A percentile compares a stretch with the other conserved stretches of the same genome.
These are phyloP conservation scores for Mrakia hoshinonis DNA, from an alignment of 768 basidiomycete species.

Conservation along the genomic window DNA sequence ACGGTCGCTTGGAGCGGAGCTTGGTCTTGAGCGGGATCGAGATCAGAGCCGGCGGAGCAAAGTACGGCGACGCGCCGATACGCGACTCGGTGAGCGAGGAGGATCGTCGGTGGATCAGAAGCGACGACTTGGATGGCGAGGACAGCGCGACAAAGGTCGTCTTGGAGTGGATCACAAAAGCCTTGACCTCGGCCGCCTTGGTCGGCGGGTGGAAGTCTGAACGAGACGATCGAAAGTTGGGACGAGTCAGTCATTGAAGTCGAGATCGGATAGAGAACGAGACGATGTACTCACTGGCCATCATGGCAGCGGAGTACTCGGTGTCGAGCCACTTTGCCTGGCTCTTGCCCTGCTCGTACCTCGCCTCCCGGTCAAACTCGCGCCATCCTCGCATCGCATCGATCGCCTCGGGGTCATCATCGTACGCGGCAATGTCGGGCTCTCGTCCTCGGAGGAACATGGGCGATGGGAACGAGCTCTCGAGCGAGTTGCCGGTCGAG, in stretches of 20 bases:
- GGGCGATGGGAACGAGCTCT: constrained; percentile 17
- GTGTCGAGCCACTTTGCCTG: constrained; percentile 13
- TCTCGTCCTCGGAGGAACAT: constrained; percentile 16
- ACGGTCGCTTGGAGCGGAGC: constrained; percentile 4
- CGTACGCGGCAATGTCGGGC: constrained; percentile 22
- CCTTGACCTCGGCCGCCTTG: constrained; percentile 2
- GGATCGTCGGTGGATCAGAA: constrained; percentile 1
- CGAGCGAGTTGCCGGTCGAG: background rate
- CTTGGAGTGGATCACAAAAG: background rate
- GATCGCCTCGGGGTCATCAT: constrained; percentile 8
- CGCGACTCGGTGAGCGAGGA: constrained; percentile 8
- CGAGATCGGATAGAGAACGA: background rate
- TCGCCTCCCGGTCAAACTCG: constrained; percentile 14
- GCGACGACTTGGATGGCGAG: background rate
- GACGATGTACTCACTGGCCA: background rate
- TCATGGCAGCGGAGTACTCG: constrained; percentile 7
- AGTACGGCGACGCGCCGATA: constrained; percentile 11
- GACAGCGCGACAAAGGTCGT: background rate
- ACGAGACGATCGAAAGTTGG: background rate
- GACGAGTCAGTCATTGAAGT: background rate
- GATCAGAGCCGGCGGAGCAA: background rate
- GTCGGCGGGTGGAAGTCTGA: constrained; percentile 14
- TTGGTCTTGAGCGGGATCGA: background rate
- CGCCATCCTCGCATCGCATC: constrained; percentile 17
- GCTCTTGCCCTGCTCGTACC: constrained; percentile 11